Conservation (phyloP, 495 filamentous ascomycete genomes). For the Penicillium cataractarum region DNA sequence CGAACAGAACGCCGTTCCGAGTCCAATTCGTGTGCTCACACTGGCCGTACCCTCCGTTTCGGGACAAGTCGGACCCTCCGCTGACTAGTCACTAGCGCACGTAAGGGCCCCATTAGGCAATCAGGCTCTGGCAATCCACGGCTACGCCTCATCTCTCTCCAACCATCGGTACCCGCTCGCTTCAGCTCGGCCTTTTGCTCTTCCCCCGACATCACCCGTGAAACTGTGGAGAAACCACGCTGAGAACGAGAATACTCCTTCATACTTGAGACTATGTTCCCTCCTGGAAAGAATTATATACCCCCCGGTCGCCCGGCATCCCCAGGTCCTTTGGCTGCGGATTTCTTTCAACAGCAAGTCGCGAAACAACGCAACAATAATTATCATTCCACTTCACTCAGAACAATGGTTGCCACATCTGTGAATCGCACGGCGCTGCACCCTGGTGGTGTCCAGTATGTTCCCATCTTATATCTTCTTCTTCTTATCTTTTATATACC, state of each 20-base stretch:
- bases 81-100: neutral
- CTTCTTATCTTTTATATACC: too few species aligned
- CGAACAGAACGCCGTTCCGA: slow-evolving; percentile 28
- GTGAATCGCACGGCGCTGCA: slow-evolving; percentile 91
- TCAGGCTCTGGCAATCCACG: slow-evolving; percentile 36
- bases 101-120: neutral
- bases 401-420: slow-evolving; percentile 70
- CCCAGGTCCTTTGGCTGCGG: slow-evolving; percentile 55
- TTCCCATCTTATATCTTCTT: slow-evolving; percentile 26
- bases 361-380: slow-evolving; percentile 65
- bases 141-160: slow-evolving; percentile 30
- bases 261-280: slow-evolving; percentile 38
- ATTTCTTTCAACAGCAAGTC: slow-evolving; percentile 63
- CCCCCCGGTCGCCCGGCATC: slow-evolving; percentile 46
- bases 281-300: slow-evolving; percentile 52
- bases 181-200: slow-evolving; percentile 41
- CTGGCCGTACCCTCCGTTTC: slow-evolving; percentile 36
- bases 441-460: slow-evolving; percentile 90
- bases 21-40: slow-evolving; percentile 38
- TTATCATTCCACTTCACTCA: slow-evolving; percentile 63
- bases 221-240: slow-evolving; percentile 48
- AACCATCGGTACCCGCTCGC: slow-evolving; percentile 29
- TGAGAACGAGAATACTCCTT: slow-evolving; percentile 34
- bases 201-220: slow-evolving; percentile 53
- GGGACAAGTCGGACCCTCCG: slow-evolving; percentile 40